Conservation (phyloP, 805 yeast genomes). For the Yarrowia bubula region DNA sequence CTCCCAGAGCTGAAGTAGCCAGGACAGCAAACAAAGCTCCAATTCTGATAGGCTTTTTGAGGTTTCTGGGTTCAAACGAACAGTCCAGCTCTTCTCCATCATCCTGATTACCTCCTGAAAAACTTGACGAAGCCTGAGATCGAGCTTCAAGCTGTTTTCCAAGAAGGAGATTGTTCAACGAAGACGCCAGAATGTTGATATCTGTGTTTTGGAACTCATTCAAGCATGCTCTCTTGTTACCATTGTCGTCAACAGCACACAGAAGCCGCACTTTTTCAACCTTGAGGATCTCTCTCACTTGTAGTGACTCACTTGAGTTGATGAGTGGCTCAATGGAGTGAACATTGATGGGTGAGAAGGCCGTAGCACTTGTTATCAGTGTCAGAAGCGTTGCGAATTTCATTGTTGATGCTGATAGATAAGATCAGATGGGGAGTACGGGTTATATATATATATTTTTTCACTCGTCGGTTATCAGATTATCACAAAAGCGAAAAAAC, state of each 20-base stretch:
- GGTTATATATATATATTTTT: neutral
- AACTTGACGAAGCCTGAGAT: neutral
- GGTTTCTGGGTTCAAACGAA: slow-evolving; percentile 32
- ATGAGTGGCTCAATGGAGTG: slow-evolving; percentile 13
- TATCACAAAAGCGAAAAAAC: neutral
- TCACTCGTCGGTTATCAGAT: no score
- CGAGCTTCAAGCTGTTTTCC: slow-evolving; percentile 13
- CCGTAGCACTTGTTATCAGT: neutral
- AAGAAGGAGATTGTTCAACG: slow-evolving; percentile 6
- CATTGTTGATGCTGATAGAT: neutral
- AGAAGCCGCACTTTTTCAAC: neutral
- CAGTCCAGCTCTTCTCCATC: slow-evolving; percentile 4
- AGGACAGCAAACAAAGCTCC: slow-evolving; percentile 42
- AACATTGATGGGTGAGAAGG: slow-evolving; percentile 1
- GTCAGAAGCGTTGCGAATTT: neutral
- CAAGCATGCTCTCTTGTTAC: neutral
- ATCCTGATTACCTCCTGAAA: neutral
- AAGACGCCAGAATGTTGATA: neutral
- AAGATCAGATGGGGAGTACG: neutral
- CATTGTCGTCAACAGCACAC: slow-evolving; percentile 3
- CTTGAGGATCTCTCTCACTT: slow-evolving; percentile 5
- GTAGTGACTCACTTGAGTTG: slow-evolving; percentile 5
- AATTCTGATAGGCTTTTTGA: slow-evolving; percentile 38
- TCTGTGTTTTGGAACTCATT: neutral
- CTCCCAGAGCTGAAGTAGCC: slow-evolving; percentile 41